Percentiles rank a stretch among this genome's conserved stretches.
phyloP scores from a whole-genome alignment of 768 basidiomycete genomes.

The Zangia roseola region DNA sequence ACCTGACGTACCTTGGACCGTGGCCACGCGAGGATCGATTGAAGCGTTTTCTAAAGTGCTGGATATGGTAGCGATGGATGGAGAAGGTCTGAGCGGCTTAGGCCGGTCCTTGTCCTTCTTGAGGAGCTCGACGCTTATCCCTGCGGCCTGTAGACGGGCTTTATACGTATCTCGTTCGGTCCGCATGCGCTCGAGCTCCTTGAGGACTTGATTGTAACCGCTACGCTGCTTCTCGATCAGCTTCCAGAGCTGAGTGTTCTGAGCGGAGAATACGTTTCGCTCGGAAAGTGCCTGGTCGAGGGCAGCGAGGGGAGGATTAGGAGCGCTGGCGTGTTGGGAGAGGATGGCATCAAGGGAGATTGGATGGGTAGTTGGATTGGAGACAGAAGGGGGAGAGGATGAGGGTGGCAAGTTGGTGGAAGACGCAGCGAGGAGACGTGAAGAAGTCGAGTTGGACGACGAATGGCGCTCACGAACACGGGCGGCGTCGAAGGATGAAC shows the following conservation, averaged over 20 bases:
- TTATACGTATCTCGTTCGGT: conserved; percentile 70
- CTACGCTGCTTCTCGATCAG: conserved; percentile 88
- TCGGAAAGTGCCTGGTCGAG: conserved; percentile 78
- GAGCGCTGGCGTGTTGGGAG: conserved; percentile 47
- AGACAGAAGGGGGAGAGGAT: conserved; percentile 28
- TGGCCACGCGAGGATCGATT: conserved; percentile 25
- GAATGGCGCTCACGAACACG: conserved; percentile 25
- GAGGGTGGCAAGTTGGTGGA: conserved; percentile 26
- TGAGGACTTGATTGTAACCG: conserved; percentile 76
- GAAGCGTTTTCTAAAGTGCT: conserved; percentile 13
- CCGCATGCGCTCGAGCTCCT: conserved; percentile 83
- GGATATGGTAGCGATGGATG: conserved; percentile 25
- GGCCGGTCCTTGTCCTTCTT: conserved; percentile 30
- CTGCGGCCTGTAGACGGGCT: conserved; percentile 31
- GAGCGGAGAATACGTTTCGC: conserved; percentile 73
- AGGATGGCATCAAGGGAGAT: conserved; percentile 56
- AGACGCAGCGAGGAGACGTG: conserved; percentile 33
- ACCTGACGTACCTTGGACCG: conserved; percentile 36
- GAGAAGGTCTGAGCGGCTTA: conserved; percentile 18
- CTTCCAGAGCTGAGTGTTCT: conserved; percentile 94
- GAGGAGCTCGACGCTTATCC: conserved; percentile 39
- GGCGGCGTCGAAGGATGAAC: conserved; percentile 16
- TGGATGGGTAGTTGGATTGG: conserved; percentile 28
- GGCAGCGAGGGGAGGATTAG: conserved; percentile 56
- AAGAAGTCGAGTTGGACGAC: conserved; percentile 25